A percentile compares a stretch with the other conserved stretches of the same genome.
These are phyloP conservation scores for Didymella lethalis DNA, from an alignment of 2,329 filamentous ascomycete species.

Conservation along the genomic window DNA sequence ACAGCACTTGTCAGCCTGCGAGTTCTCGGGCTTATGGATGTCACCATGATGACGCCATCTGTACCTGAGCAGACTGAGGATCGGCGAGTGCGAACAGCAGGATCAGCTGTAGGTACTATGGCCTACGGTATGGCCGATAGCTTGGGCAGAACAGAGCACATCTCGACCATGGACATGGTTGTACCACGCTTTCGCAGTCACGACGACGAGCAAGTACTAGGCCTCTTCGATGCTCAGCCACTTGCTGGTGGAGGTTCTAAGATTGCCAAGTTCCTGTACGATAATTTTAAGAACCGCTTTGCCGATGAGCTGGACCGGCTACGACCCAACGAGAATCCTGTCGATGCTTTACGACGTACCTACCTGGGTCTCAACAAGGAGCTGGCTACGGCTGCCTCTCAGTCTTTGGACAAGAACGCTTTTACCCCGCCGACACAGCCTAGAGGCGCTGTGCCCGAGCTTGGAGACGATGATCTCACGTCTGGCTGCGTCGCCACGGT, in stretches of 20 bases:
- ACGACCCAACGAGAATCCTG: conserved; percentile 74
- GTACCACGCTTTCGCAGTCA: conserved; percentile 90
- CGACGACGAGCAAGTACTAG: conserved; percentile 87
- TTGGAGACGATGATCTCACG: conserved; percentile 87
- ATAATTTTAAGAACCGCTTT: conserved; percentile 91
- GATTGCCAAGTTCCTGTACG: conserved; percentile 94
- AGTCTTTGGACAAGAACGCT: conserved; percentile 74
- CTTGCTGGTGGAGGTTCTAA: conserved; percentile 89
- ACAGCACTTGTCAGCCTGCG: conserved; percentile 82
- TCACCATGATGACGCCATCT: conserved; percentile 90
- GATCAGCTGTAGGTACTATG: conserved; percentile 88
- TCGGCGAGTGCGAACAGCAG: conserved; percentile 92
- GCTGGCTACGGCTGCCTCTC: conserved; percentile 82
- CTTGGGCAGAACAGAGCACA: conserved; percentile 88
- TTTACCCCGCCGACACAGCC: conserved; percentile 57
- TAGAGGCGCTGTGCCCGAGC: conserved; percentile 76
- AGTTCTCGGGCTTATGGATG: conserved; percentile 95
- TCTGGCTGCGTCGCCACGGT: conserved; percentile 93
- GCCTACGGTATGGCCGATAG: conserved; percentile 98
- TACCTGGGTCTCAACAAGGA: conserved; percentile 95
- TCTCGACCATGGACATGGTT: conserved; percentile 95
- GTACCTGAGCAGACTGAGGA: conserved; percentile 97
- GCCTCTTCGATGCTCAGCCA: conserved; percentile 96
- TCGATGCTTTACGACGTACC: conserved; percentile 83
- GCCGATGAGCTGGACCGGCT: conserved; percentile 79